Conservation (phyloP, 2,329 filamentous ascomycete genomes). For the Ophiocordyceps unilateralis region DNA sequence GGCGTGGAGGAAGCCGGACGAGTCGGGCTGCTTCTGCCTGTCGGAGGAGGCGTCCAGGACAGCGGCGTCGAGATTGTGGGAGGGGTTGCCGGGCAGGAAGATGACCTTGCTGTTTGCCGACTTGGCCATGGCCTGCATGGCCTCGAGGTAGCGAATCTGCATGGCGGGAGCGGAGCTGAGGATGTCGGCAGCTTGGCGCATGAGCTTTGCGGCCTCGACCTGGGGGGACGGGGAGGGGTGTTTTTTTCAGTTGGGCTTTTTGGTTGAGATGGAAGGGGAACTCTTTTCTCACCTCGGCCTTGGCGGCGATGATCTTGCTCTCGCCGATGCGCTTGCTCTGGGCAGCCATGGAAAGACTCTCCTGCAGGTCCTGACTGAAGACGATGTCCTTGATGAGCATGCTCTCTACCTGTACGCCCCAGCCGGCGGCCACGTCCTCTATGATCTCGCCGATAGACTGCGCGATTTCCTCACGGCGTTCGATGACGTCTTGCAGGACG, state of each 20-base stretch:
- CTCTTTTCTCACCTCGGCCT: constrained; percentile 50
- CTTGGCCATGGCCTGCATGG: constrained; percentile 98
- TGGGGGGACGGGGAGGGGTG: too few relatives aligned
- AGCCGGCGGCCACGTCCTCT: constrained; percentile 81
- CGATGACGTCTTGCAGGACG: constrained; percentile 93
- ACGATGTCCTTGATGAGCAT: constrained; percentile 99
- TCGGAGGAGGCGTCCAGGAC: constrained; percentile 9
- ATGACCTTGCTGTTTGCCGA: constrained; percentile 77
- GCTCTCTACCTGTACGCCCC: constrained; percentile 91
- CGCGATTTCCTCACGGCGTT: constrained; percentile 92
- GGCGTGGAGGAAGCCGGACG: constrained; percentile 59
- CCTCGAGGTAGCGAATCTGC: constrained; percentile 96
- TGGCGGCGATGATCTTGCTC: constrained; percentile 93
- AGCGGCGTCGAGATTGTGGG: constrained; percentile 16
- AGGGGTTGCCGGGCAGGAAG: constrained; percentile 53
- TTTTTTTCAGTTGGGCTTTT: too few relatives aligned
- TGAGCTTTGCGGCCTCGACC: constrained; percentile 89
- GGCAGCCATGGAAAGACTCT: constrained; percentile 92
- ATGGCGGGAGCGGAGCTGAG: constrained; percentile 83
- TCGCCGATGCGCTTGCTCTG: constrained; percentile 98
- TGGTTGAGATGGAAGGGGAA: too few relatives aligned
- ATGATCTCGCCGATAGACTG: constrained; percentile 94
- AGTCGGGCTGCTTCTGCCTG: constrained; percentile 32
- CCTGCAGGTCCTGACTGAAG: constrained; percentile 89
- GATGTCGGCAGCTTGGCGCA: constrained; percentile 87